Conservation (phyloP, 495 filamentous ascomycete species). For the Aspergillus olivimuriae region DNA sequence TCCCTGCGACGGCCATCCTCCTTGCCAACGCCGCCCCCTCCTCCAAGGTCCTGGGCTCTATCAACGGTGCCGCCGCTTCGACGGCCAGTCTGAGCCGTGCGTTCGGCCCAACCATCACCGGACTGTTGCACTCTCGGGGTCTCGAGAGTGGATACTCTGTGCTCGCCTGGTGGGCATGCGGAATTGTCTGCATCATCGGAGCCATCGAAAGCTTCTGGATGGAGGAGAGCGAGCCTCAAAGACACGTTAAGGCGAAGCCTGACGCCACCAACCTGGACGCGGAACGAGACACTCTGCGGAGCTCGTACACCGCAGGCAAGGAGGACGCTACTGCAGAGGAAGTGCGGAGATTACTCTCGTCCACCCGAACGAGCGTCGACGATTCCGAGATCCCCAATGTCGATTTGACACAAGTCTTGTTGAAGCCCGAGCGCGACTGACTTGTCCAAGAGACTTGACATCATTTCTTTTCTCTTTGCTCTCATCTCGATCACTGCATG, state of each 20-base stretch:
- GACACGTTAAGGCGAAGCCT: conserved; percentile 23
- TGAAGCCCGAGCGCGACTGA: conserved; percentile 9
- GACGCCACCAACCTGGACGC: conserved; percentile 7
- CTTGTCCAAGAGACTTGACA: conserved; percentile 2
- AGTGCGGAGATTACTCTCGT: conserved; percentile 36
- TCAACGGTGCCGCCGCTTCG: conserved; percentile 91
- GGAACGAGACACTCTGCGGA: conserved; percentile 11
- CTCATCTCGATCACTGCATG: conserved; percentile 1
- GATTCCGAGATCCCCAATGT: conserved; percentile 28
- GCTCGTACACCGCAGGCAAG: conserved; percentile 14
- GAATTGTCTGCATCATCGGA: conserved; percentile 66
- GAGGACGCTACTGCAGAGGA: conserved; percentile 26
- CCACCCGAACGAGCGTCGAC: conserved; percentile 35
- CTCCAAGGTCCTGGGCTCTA: conserved; percentile 71
- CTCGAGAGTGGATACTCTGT: conserved; percentile 74
- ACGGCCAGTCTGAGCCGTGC: conserved; percentile 82
- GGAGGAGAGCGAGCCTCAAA: conserved; percentile 35
- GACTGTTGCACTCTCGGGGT: conserved; percentile 74
- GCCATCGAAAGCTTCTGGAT: conserved; percentile 53
- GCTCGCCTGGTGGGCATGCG: conserved; percentile 87
- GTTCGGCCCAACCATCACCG: conserved; percentile 82
- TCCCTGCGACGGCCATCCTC: conserved; percentile 79
- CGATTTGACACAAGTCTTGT: conserved; percentile 14
- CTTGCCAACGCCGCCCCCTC: conserved; percentile 79
- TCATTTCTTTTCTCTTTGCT: no score